phyloP scores from a whole-genome alignment of 371 early-diverging fungal species.

The Phascolomyces articulosus region DNA sequence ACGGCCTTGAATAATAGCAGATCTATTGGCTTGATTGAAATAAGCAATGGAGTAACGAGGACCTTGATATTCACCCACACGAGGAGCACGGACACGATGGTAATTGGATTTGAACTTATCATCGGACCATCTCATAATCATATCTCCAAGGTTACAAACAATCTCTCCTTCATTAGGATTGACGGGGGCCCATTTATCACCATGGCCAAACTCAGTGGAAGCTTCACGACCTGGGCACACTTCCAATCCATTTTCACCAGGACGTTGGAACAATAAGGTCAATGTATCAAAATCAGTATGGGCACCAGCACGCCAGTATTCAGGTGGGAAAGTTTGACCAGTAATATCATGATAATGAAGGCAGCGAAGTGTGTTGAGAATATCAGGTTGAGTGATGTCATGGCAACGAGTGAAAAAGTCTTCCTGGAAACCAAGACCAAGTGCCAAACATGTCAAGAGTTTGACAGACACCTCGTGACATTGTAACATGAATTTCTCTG shows the following conservation, averaged over 20 bases:
- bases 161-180: slow-evolving; percentile 34
- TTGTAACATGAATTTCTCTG: slow-evolving; percentile 31
- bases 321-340: slow-evolving; percentile 30
- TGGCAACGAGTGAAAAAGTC: slow-evolving; percentile 39
- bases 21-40: slow-evolving; percentile 38
- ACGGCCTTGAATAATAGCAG: slow-evolving; percentile 37
- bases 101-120: slow-evolving; percentile 34
- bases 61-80: slow-evolving; percentile 37
- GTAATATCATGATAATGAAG: slow-evolving; percentile 40
- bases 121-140: slow-evolving; percentile 43
- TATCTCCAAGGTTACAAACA: slow-evolving; percentile 37
- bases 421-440: slow-evolving; percentile 28
- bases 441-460: slow-evolving; percentile 28
- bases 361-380: slow-evolving; percentile 32
- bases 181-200: slow-evolving; percentile 34
- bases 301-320: slow-evolving; percentile 43
- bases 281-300: slow-evolving; percentile 40
- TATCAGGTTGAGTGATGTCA: slow-evolving; percentile 25
- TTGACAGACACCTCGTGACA: slow-evolving; percentile 32
- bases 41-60: slow-evolving; percentile 42
- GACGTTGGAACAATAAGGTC: slow-evolving; percentile 33
- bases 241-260: slow-evolving; percentile 33
- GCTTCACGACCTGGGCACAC: slow-evolving; percentile 36
- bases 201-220: slow-evolving; percentile 33
- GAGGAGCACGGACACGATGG: slow-evolving; percentile 36